Evolutionary conservation across 331 rosid species (phyloP).

Genomic region (Saraca asoca): DNA sequence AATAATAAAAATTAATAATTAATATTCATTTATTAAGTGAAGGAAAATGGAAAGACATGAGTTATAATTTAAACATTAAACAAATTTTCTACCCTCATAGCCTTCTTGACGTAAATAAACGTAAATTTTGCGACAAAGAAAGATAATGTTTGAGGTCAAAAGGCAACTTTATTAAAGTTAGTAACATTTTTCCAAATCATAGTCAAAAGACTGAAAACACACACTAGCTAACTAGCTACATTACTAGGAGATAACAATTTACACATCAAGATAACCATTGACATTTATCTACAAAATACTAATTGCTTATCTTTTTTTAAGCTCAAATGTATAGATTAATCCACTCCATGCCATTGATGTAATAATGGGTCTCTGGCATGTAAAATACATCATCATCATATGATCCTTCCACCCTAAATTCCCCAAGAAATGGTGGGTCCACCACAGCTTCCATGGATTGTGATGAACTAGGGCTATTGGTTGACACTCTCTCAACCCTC

Average conservation of each 20-base stretch:
- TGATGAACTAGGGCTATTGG: conserved; percentile 64
- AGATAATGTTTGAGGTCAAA: conserved; percentile 5
- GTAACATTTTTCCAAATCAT: conserved; percentile 32
- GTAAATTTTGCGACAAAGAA: background rate
- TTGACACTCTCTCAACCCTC: conserved; percentile 42
- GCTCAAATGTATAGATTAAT: conserved; percentile 44
- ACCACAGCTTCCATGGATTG: conserved; percentile 57
- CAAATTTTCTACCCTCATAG: no score
- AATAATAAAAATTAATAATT: no score
- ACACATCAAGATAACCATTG: conserved; percentile 45
- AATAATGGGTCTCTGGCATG: conserved; percentile 49
- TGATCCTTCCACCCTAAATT: conserved; percentile 50
- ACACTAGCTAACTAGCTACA: conserved; percentile 27
- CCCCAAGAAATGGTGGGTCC: conserved; percentile 62
- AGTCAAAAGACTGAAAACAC: conserved; percentile 31
- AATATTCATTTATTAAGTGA: no score
- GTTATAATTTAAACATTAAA: no score
- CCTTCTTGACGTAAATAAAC: conserved; percentile 12
- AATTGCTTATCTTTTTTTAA: background rate
- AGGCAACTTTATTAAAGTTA: conserved; percentile 34
- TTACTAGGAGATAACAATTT: conserved; percentile 20
- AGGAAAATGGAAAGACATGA: no score
- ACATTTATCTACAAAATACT: conserved; percentile 61
- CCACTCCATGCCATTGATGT: conserved; percentile 71
- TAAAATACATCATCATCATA: conserved; percentile 49